These are phyloP conservation scores for Penicillium thymicola DNA, from an alignment of 2,329 filamentous ascomycete genomes.

Conservation along the genomic window DNA sequence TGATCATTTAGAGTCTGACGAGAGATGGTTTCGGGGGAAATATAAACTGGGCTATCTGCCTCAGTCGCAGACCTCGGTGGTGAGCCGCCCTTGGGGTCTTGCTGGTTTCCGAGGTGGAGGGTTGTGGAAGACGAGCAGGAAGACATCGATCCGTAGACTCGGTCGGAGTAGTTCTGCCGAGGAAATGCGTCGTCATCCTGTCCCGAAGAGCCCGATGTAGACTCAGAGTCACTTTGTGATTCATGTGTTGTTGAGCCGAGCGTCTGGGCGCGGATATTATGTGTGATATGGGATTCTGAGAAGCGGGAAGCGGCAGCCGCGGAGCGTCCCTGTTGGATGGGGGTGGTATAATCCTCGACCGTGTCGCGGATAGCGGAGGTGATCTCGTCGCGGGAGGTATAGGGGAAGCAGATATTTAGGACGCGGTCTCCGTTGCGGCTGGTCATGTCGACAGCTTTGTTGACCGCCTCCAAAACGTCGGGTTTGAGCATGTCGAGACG, in stretches of 20 bases:
- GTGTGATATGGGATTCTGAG: slow-evolving; percentile 80
- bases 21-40: slow-evolving; percentile 87
- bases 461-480: slow-evolving; percentile 85
- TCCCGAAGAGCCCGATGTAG: slow-evolving; percentile 40
- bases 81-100: slow-evolving; percentile 36
- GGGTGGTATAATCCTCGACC: slow-evolving; percentile 78
- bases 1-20: slow-evolving; percentile 76
- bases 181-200: slow-evolving; percentile 44
- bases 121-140: slow-evolving; percentile 48
- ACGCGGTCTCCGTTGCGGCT: slow-evolving; percentile 75
- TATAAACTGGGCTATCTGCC: slow-evolving; percentile 40
- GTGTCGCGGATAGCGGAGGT: slow-evolving; percentile 84
- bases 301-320: slow-evolving; percentile 53
- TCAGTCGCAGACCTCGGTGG: slow-evolving; percentile 29
- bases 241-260: slow-evolving; percentile 31
- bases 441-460: slow-evolving; percentile 81
- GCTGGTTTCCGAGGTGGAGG: slow-evolving; percentile 41
- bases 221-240: slow-evolving; percentile 49
- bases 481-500: slow-evolving; percentile 77
- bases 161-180: slow-evolving; percentile 20
- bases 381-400: slow-evolving; percentile 94
- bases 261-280: slow-evolving; percentile 73
- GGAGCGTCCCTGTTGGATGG: slow-evolving; percentile 50
- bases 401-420: slow-evolving; percentile 96
- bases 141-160: slow-evolving; percentile 34